phyloP scores from a whole-genome alignment of 345 rosid species.

The Eucalyptus microcorys region DNA sequence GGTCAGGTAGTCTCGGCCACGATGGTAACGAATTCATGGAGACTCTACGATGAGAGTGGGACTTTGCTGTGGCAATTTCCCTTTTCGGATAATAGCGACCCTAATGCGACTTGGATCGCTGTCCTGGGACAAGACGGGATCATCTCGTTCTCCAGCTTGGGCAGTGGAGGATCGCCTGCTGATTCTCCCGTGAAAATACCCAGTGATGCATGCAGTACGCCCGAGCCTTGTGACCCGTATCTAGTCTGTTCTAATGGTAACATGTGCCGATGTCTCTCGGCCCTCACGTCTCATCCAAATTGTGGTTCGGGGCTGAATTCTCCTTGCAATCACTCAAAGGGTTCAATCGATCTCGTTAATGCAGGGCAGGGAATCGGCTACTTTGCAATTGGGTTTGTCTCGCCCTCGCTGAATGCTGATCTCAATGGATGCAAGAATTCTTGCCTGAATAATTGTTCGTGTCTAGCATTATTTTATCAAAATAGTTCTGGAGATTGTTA shows the following conservation, averaged over 20 bases:
- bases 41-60: constrained; percentile 43
- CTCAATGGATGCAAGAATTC: constrained; percentile 56
- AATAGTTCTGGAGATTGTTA: constrained; percentile 63
- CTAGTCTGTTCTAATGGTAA: constrained; percentile 35
- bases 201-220: constrained; percentile 45
- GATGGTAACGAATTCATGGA: constrained; percentile 61
- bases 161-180: background rate
- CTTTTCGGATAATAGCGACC: constrained; percentile 13
- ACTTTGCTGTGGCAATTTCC: constrained; percentile 45
- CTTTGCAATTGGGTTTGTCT: constrained; percentile 46
- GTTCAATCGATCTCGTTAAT: constrained; percentile 29
- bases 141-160: constrained; percentile 49
- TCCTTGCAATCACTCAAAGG: constrained; percentile 31
- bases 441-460: constrained; percentile 64
- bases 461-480: constrained; percentile 62
- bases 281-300: constrained; percentile 11
- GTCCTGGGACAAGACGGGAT: constrained; percentile 57
- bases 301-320: constrained; percentile 47
- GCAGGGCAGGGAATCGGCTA: constrained; percentile 46
- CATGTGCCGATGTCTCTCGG: constrained; percentile 54
- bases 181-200: constrained; percentile 52
- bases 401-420: constrained; percentile 40
- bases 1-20: constrained; percentile 34
- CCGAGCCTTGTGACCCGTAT: constrained; percentile 58
- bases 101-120: constrained; percentile 61